Conservation (phyloP, 768 basidiomycete species). For the Infundibulicybe gibba region DNA sequence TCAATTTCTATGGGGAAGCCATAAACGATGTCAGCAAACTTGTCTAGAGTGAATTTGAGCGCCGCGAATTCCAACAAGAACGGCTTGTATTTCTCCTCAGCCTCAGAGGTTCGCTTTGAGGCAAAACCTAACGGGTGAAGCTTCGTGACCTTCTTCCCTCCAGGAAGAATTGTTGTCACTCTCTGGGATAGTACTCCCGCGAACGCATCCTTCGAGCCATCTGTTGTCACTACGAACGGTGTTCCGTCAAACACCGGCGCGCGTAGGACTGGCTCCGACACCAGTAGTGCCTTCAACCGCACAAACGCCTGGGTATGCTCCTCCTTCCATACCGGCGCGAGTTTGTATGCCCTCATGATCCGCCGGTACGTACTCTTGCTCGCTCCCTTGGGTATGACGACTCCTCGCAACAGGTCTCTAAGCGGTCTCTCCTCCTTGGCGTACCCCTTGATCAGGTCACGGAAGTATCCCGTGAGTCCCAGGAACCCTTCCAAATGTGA, state of each 20-base stretch:
- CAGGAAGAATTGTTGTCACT: too few relatives aligned
- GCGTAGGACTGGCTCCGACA: constrained; percentile 18
- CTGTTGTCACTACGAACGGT: constrained; percentile 32
- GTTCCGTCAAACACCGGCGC: constrained; percentile 20
- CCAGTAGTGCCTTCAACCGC: constrained; percentile 16
- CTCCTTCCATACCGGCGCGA: constrained; percentile 14
- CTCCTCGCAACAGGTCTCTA: constrained; percentile 19
- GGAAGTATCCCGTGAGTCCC: constrained; percentile 23
- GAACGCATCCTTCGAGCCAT: constrained; percentile 27
- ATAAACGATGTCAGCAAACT: too few relatives aligned
- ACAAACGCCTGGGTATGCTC: constrained; percentile 22
- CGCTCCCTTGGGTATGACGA: constrained; percentile 10
- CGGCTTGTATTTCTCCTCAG: constrained; percentile 25
- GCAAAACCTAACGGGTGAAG: constrained; percentile 27
- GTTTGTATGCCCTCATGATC: not conserved
- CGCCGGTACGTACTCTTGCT: constrained; percentile 16
- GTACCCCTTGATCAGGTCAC: constrained; percentile 26
- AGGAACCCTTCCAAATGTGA: constrained; percentile 25
- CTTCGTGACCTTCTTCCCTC: not conserved
- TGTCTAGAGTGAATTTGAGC: too few relatives aligned
- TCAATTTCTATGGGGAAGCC: too few relatives aligned
- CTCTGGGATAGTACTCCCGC: constrained; percentile 12
- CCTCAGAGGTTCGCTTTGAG: constrained; percentile 27
- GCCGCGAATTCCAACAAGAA: constrained; percentile 27
- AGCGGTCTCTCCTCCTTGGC: constrained; percentile 17